Evolutionary conservation across 1,139 yeast genomes (phyloP), one percentile per base, ranked within the genome.

Genomic region (Blastobotrys illinoisensis): DNA sequence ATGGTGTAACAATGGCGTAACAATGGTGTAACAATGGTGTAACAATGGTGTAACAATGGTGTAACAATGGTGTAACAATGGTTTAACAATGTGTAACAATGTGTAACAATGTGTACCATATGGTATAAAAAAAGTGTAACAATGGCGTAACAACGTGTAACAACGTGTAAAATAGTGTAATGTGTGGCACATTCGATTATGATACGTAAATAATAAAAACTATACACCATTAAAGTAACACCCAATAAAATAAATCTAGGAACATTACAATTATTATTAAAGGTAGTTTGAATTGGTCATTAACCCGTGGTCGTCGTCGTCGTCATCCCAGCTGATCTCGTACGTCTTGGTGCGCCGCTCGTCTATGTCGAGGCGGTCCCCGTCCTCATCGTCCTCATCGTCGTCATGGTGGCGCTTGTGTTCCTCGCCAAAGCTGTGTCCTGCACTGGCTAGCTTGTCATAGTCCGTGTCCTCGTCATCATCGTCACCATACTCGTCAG

Each of bases 341-440:
- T 73, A 56, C 77, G 74, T 28, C 67, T 74, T 56, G 48, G 62
- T 60, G 53, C 67, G 64, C 24, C 62, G 62, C 44, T 76, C 59
- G 46, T 61, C 63, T n/a, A 65, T 60, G 43, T 66, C 64, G 43
- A 65, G 62, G 49, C 62, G 60, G 43, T 62, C 56, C 47, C 62
- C 60, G 51, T 62, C 62, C n/a, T 59, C 60, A 1, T 57, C 59
- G 26, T 52, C 58, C 46, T 57, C 56, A 16, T 52, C 60, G 32
- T 50, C 62, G n/a, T 56, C 54, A 26, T 40, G 48, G 14, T 18
- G 40, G 43, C 43, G 49, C 19, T 47, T 53, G 20, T 44, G 20
- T 14, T 46, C 53, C 16, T 36, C 56, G 16, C 47, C 51, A 14
- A 45, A 46, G 14, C 48, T 44, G 16, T 46, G 40, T 23, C 46